These are phyloP conservation scores for Nasturtium officinale DNA, from an alignment of 345 rosid genomes.

Conservation along the genomic window DNA sequence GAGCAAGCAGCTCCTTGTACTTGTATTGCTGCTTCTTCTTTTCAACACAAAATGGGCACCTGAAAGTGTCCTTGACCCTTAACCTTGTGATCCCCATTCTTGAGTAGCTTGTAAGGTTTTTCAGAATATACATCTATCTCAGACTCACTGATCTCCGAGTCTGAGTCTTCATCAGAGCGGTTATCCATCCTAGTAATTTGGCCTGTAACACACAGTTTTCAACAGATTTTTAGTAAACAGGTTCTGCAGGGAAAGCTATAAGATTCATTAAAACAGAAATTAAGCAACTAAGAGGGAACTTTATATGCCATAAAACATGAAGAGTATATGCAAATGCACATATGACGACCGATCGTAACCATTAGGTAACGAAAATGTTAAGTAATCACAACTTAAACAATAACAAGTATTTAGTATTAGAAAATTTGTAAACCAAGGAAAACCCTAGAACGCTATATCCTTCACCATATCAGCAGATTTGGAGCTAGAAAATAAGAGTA, in stretches of 20 bases:
- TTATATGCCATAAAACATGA: not conserved
- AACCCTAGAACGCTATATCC: not conserved
- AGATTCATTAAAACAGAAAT: not conserved
- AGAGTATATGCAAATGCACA: conserved; percentile 6
- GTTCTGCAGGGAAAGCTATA: not conserved
- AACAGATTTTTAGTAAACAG: not conserved
- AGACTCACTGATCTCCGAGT: conserved; percentile 81
- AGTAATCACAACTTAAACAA: not conserved
- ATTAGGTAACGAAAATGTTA: not conserved
- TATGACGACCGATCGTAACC: not conserved
- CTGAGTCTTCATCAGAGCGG: conserved; percentile 77
- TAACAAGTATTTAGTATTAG: not conserved
- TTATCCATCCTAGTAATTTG: conserved; percentile 48
- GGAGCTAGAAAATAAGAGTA: not conserved
- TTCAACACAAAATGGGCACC: conserved; percentile 86
- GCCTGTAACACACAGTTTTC: conserved; percentile 22
- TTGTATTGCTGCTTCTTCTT: conserved; percentile 88
- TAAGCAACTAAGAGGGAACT: not conserved
- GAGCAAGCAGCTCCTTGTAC: conserved; percentile 76
- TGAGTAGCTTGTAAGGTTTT: conserved; percentile 61
- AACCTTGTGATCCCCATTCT: conserved; percentile 57
- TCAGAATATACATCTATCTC: conserved; percentile 63
- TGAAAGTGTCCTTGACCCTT: conserved; percentile 60
- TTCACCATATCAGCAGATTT: not conserved
- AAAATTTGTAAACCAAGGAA: not conserved